Base-by-base conservation (phyloP, 1,284 basidiomycete genomes). In the Papiliotrema nemorosa region DNA sequence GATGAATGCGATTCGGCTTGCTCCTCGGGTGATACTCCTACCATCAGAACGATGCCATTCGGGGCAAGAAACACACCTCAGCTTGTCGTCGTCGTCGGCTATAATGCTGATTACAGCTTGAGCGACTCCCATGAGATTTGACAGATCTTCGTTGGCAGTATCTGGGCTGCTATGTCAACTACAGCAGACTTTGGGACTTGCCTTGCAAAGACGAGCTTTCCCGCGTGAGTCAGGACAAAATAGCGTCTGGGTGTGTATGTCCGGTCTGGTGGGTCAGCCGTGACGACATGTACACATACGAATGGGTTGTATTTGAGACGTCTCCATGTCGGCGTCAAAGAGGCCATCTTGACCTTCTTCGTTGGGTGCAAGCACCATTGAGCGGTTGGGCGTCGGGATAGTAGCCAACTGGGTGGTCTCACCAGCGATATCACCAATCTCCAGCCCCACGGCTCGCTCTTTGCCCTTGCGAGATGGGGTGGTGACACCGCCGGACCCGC, bases 21-120 rank as follows among this genome's bases (percentile, higher is more conserved):
- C 81, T 84, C 52, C 78, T 63, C 57, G 55, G 10, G 57, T 44
- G 21, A 69, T 61, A 38, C 55, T 57, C 41, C 55, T 62, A 24
- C 20, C 31, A 14, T 21, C 13, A n/a, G n/a, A n/a, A n/a, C n/a
- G n/a, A n/a, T n/a, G n/a, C n/a, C n/a, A n/a, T n/a, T n/a, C n/a
- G n/a, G n/a, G n/a, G n/a, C n/a, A 34, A n/a, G 22, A 5, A 24
- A 22, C 16, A 21, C 12, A 75, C 66, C 88, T 81, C 20, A 93
- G 67, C 67, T 87, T 87, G 72, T 94, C 90, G 35, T 84, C 81
- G 43, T 91, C 85, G 41, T 76, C 66, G 37, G 90, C 79, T 68
- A 92, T 90, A 50, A 94, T 86, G 12, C 92, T 93, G 45, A 98
- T 86, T 7, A 98, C 80, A 1, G 94, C 92, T 73, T 97, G 94